These are phyloP conservation scores for Acacia crassicarpa DNA, from an alignment of 306 rosid species.

Conservation along the genomic window DNA sequence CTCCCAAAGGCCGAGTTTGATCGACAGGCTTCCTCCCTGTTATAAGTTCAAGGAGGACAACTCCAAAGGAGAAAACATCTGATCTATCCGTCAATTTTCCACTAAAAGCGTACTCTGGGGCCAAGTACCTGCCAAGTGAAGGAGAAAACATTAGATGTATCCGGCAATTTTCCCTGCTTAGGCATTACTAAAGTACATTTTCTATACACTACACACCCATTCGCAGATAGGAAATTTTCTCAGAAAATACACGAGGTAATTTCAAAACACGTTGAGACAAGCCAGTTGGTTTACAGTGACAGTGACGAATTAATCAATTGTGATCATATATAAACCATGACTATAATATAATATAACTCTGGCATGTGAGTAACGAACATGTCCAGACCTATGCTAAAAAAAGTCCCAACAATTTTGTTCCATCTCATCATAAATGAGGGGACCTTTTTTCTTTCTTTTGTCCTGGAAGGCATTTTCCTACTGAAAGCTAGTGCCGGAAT, in stretches of 20 bases:
- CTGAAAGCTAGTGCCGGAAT: background rate
- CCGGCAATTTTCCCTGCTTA: slow-evolving; percentile 77
- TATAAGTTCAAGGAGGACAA: slow-evolving; percentile 84
- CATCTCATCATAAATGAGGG: background rate
- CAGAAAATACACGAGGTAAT: background rate
- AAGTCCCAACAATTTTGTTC: slow-evolving; percentile 9
- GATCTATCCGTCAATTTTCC: slow-evolving; percentile 95
- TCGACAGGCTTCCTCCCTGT: slow-evolving; percentile 94
- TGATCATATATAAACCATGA: background rate
- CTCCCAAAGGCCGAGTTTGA: slow-evolving; percentile 74
- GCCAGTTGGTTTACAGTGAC: background rate
- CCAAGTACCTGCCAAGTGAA: slow-evolving; percentile 72
- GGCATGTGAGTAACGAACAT: background rate
- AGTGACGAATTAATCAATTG: background rate
- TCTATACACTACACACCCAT: background rate
- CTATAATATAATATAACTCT: background rate
- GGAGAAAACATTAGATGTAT: slow-evolving; percentile 88
- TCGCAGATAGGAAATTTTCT: background rate
- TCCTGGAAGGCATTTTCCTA: background rate
- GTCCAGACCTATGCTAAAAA: background rate
- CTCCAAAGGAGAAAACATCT: slow-evolving; percentile 96
- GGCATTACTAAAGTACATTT: background rate
- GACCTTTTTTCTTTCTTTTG: background rate
- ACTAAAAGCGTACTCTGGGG: slow-evolving; percentile 95
- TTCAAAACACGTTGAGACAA: background rate